Conservation (phyloP, 202 grass and related monocot species). For the Cymbopogon flexuosus region DNA sequence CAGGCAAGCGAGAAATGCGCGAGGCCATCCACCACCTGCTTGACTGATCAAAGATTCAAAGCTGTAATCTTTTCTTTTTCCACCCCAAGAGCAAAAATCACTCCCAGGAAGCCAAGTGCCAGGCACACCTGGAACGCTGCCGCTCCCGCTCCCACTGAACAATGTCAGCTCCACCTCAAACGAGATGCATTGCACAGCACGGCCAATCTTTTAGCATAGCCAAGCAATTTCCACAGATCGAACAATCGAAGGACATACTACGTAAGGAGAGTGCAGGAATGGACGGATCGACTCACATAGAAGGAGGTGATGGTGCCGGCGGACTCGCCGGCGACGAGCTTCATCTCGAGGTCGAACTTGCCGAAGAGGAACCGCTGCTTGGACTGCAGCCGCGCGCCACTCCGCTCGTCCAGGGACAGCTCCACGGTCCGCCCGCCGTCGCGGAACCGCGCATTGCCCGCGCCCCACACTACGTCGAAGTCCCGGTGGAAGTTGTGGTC, state of each 20-base stretch:
- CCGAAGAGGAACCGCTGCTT: constrained; percentile 57
- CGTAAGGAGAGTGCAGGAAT: too few relatives aligned
- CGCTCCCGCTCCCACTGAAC: neutral
- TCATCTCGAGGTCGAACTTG: constrained; percentile 62
- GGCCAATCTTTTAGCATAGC: too few relatives aligned
- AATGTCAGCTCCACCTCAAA: too few relatives aligned
- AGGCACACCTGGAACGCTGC: neutral
- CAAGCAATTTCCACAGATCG: neutral
- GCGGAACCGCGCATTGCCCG: constrained; percentile 48
- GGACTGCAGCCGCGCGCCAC: constrained; percentile 56
- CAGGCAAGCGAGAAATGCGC: neutral
- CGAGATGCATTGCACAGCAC: too few relatives aligned
- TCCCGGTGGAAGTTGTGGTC: constrained; percentile 42
- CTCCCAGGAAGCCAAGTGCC: neutral
- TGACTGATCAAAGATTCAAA: too few relatives aligned
- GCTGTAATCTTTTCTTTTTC: too few relatives aligned
- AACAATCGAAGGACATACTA: too few relatives aligned
- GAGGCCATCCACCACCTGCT: neutral
- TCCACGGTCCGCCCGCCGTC: constrained; percentile 39
- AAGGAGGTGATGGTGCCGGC: constrained; percentile 79
- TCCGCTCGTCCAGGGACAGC: constrained; percentile 51
- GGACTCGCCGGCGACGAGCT: constrained; percentile 58
- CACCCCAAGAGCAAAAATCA: neutral
- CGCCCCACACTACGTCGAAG: constrained; percentile 62
- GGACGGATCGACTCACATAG: constrained; percentile 41